phyloP scores from a whole-genome alignment of 768 basidiomycete genomes.

The Harrya chromipes region DNA sequence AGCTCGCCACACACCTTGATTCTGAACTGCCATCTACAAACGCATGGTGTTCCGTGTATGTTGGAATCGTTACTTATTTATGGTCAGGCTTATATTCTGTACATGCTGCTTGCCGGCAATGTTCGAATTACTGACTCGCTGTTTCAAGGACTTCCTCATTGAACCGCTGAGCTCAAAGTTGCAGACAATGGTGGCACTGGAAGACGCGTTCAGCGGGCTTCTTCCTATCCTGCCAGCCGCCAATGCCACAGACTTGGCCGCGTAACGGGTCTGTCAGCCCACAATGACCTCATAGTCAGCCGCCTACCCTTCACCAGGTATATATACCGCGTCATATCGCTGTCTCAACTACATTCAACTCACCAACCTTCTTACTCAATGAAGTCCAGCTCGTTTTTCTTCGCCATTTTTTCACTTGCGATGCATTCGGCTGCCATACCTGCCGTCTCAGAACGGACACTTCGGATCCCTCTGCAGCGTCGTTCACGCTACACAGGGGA shows the following conservation, averaged over 20 bases:
- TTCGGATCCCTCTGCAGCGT: constrained; percentile 8
- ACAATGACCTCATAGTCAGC: constrained; percentile 10
- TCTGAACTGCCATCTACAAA: too few relatives aligned
- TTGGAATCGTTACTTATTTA: too few relatives aligned
- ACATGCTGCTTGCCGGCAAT: too few relatives aligned
- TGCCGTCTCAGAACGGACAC: not conserved
- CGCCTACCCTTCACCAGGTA: constrained; percentile 3
- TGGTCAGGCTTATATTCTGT: too few relatives aligned
- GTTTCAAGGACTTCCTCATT: too few relatives aligned
- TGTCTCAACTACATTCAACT: not conserved
- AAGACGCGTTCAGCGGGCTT: not conserved
- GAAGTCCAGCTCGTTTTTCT: constrained; percentile 1
- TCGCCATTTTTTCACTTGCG: not conserved
- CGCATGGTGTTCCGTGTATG: too few relatives aligned
- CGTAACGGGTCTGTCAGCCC: not conserved
- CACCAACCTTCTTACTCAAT: constrained; percentile 4
- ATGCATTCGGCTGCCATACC: constrained; percentile 8
- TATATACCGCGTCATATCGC: constrained; percentile 2
- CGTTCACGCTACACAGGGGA: not conserved
- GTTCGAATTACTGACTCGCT: too few relatives aligned
- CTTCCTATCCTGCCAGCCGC: constrained; percentile 4
- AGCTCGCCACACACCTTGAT: too few relatives aligned
- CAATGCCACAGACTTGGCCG: not conserved
- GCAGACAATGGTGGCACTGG: too few relatives aligned
- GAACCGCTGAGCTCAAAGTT: too few relatives aligned